These are phyloP conservation scores for Arctostaphylos glauca DNA, from an alignment of 148 eudicot genomes.

Conservation along the genomic window DNA sequence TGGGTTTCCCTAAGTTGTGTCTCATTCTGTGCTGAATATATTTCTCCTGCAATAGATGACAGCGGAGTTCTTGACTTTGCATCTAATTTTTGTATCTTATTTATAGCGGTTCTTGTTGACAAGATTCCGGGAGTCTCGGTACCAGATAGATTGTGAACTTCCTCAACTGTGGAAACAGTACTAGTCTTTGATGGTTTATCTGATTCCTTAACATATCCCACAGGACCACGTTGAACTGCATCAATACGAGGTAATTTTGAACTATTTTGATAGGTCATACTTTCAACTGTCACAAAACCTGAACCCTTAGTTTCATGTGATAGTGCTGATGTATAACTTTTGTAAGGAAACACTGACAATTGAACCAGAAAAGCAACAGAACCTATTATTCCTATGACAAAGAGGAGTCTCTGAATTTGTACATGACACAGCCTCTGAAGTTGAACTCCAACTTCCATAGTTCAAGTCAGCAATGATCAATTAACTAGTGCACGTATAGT, in stretches of 20 bases:
- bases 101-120: slow-evolving; percentile 6
- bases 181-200: not conserved
- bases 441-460: slow-evolving; percentile 25
- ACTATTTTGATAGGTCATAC: slow-evolving; percentile 1
- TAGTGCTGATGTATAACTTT: slow-evolving; percentile 12
- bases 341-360: slow-evolving; percentile 30
- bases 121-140: not conserved
- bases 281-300: not conserved
- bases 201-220: not conserved
- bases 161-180: not conserved
- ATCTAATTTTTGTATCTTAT: not conserved
- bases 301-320: slow-evolving; percentile 18
- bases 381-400: slow-evolving; percentile 30
- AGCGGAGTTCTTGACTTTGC: slow-evolving; percentile 20
- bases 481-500: not conserved
- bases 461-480: slow-evolving; percentile 14
- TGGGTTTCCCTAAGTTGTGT: not conserved
- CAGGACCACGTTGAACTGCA: not conserved
- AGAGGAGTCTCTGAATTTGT: slow-evolving; percentile 28
- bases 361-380: slow-evolving; percentile 32
- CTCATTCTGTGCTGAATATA: not conserved
- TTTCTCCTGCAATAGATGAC: slow-evolving; percentile 14
- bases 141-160: not conserved
- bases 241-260: slow-evolving; percentile 3
- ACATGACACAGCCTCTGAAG: slow-evolving; percentile 22